Percentiles rank a stretch among this genome's conserved stretches.
phyloP scores from a whole-genome alignment of 495 filamentous ascomycete species.

The Xanthoparmelia taractica region DNA sequence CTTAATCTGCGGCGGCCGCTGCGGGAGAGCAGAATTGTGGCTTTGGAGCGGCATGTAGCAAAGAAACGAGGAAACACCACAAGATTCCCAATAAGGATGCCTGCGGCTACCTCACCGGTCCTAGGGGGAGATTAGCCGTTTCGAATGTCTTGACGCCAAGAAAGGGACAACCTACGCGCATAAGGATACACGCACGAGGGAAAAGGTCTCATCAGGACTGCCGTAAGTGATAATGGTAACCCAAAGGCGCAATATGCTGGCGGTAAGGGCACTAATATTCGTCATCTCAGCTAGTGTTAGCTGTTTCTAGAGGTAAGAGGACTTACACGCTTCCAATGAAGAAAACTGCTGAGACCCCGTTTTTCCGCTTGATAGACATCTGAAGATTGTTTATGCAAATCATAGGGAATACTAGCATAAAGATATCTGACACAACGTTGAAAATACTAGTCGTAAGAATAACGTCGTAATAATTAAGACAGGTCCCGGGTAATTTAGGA shows the following conservation, averaged over 20 bases:
- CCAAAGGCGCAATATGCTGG: background rate
- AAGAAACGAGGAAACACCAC: slow-evolving; percentile 1
- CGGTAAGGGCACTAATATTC: background rate
- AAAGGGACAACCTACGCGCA: background rate
- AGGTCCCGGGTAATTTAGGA: slow-evolving; percentile 19
- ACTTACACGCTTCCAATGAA: slow-evolving; percentile 1
- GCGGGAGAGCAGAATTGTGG: background rate
- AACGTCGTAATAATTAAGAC: slow-evolving; percentile 25
- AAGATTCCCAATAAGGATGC: background rate
- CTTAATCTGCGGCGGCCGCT: background rate
- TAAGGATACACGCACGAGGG: background rate
- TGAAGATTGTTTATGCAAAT: slow-evolving; percentile 28
- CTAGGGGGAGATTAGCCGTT: background rate
- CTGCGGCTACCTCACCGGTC: background rate
- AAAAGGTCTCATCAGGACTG: background rate
- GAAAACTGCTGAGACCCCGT: slow-evolving; percentile 1
- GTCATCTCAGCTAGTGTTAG: background rate
- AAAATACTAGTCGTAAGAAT: slow-evolving; percentile 27
- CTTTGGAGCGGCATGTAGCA: background rate
- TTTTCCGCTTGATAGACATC: slow-evolving; percentile 19
- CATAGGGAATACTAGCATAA: slow-evolving; percentile 28
- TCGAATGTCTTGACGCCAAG: background rate
- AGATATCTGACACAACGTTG: slow-evolving; percentile 30
- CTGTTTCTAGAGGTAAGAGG: background rate
- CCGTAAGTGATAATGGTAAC: background rate